phyloP scores from a whole-genome alignment of 1,284 basidiomycete species.

The Grifola frondosa region DNA sequence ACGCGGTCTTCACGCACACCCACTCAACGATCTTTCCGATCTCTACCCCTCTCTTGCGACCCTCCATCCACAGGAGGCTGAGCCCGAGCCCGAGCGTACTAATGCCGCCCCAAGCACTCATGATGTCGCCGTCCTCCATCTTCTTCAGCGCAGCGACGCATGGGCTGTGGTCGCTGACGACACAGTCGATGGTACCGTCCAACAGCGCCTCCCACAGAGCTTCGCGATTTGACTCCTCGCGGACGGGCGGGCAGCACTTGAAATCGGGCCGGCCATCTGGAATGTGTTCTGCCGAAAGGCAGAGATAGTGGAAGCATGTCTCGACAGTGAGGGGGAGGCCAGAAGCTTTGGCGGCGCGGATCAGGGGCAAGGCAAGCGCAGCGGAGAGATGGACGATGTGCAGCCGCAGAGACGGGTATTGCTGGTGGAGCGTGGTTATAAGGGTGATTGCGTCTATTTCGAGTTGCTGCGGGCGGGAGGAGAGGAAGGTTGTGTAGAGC shows the following conservation, averaged over 20 bases:
- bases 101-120: constrained; percentile 93
- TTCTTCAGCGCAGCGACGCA: constrained; percentile 82
- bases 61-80: constrained; percentile 85
- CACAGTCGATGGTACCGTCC: constrained; percentile 82
- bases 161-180: constrained; percentile 93
- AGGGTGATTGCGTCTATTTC: constrained; percentile 80
- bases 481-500: constrained; percentile 78
- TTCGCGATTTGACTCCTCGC: constrained; percentile 70
- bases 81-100: constrained; percentile 86
- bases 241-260: constrained; percentile 96
- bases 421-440: constrained; percentile 62
- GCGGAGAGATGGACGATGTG: constrained; percentile 95
- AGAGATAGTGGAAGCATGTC: constrained; percentile 94
- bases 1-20: constrained; percentile 71
- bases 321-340: constrained; percentile 81
- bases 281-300: constrained; percentile 61
- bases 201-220: constrained; percentile 77
- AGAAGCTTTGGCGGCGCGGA: constrained; percentile 64
- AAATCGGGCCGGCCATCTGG: constrained; percentile 76
- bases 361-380: constrained; percentile 72
- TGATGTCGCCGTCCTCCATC: constrained; percentile 76
- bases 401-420: constrained; percentile 70
- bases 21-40: constrained; percentile 72
- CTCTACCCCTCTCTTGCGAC: constrained; percentile 53
- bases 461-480: constrained; percentile 75